Percentiles rank a stretch among this genome's conserved stretches.
phyloP scores from a whole-genome alignment of 257 asterid genomes.

The Coffea canephora region DNA sequence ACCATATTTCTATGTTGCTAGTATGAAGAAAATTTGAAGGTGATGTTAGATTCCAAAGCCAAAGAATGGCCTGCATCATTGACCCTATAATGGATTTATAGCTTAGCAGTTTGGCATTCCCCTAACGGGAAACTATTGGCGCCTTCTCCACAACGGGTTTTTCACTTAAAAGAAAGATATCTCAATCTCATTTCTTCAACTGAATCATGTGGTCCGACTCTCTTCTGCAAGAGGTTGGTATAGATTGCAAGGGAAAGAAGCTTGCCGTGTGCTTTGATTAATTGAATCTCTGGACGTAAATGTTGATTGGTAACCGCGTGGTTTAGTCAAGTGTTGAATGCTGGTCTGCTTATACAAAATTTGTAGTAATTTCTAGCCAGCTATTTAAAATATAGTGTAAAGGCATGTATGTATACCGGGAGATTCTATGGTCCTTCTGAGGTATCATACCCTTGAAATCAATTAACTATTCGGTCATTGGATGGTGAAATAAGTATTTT shows the following conservation, averaged over 20 bases:
- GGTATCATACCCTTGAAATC: no score
- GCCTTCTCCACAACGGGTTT: not conserved
- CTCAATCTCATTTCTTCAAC: not conserved
- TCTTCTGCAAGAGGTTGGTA: not conserved
- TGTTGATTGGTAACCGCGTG: not conserved
- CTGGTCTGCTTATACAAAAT: not conserved
- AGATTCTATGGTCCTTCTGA: no score
- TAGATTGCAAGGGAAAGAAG: not conserved
- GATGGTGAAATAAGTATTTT: no score
- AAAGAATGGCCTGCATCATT: not conserved
- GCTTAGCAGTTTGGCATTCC: constrained; percentile 1
- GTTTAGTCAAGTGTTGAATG: not conserved
- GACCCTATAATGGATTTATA: not conserved
- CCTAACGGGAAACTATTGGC: constrained; percentile 5
- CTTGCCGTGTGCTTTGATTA: not conserved
- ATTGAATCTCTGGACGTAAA: not conserved
- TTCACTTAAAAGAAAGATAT: not conserved
- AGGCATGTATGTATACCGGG: no score
- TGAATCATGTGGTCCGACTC: constrained; percentile 4
- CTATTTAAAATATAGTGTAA: not conserved
- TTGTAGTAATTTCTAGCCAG: not conserved
- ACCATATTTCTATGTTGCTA: not conserved
- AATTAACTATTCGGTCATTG: no score
- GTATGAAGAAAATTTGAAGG: not conserved
- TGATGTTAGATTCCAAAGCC: not conserved